Evolutionary conservation across 2,329 filamentous ascomycete species (phyloP).

Genomic region (Amphichorda felina): DNA sequence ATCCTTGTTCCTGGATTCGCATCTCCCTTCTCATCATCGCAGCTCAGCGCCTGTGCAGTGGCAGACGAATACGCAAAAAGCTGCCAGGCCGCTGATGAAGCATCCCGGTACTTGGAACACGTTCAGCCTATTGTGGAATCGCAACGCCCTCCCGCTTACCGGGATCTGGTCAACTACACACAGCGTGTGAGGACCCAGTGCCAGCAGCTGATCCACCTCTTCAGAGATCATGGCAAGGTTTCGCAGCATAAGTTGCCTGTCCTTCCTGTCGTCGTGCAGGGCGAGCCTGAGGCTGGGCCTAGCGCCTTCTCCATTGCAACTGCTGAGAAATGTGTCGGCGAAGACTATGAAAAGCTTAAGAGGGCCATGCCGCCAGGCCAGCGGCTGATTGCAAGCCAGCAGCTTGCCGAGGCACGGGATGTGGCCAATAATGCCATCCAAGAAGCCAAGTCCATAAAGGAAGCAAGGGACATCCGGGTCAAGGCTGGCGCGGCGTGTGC

Average conservation of each 20-base stretch:
- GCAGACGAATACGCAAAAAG: conserved; percentile 79
- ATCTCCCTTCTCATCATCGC: conserved; percentile 72
- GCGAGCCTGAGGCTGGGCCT: conserved; percentile 81
- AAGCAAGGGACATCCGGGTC: conserved; percentile 73
- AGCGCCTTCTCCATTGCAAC: conserved; percentile 82
- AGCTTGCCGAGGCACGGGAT: conserved; percentile 65
- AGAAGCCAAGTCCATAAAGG: conserved; percentile 69
- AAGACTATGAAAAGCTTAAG: conserved; percentile 81
- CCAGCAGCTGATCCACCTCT: conserved; percentile 78
- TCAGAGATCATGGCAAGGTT: conserved; percentile 82
- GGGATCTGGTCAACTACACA: conserved; percentile 81
- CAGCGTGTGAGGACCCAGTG: conserved; percentile 87
- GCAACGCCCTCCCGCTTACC: conserved; percentile 72
- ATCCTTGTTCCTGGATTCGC: conserved; percentile 53
- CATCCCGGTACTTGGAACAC: conserved; percentile 43
- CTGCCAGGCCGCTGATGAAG: conserved; percentile 27
- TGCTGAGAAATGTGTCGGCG: conserved; percentile 74
- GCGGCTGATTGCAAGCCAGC: conserved; percentile 69
- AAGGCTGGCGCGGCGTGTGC: conserved; percentile 79
- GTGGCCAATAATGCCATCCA: conserved; percentile 61
- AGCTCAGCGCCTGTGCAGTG: conserved; percentile 71
- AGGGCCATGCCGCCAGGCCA: conserved; percentile 83
- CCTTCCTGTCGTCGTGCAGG: conserved; percentile 85
- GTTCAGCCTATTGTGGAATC: conserved; percentile 69
- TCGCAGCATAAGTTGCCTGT: conserved; percentile 62